Evolutionary conservation across 768 basidiomycete species (phyloP).

Genomic region (Trametes cingulata): DNA sequence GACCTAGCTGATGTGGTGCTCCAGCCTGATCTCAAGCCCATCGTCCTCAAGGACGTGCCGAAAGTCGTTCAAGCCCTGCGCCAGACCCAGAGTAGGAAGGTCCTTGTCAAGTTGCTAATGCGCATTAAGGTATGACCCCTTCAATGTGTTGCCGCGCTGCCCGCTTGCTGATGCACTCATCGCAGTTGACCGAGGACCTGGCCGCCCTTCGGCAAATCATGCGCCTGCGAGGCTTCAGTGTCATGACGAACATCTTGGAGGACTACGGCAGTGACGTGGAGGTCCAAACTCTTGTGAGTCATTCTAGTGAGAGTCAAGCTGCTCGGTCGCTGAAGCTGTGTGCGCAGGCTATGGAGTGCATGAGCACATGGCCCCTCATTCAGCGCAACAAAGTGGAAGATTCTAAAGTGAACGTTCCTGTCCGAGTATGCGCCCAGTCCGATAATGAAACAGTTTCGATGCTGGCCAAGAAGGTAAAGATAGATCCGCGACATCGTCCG

Average conservation of each 20-base stretch:
- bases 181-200: conserved; percentile 82
- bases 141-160: neutral
- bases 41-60: conserved; percentile 78
- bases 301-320: neutral
- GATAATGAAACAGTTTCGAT: conserved; percentile 57
- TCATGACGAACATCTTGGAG: conserved; percentile 86
- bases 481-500: neutral
- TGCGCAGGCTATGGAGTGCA: conserved; percentile 60
- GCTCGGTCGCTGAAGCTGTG: no score
- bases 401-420: conserved; percentile 58
- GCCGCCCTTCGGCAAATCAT: conserved; percentile 80
- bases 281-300: conserved; percentile 64
- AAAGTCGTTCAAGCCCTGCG: conserved; percentile 91
- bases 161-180: neutral
- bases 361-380: conserved; percentile 78
- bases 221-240: conserved; percentile 88
- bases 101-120: conserved; percentile 79
- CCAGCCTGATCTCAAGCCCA: conserved; percentile 76
- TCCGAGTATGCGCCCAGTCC: conserved; percentile 53
- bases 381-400: conserved; percentile 93
- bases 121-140: conserved; percentile 66
- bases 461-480: conserved; percentile 62
- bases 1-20: neutral
- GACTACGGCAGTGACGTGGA: conserved; percentile 74
- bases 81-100: conserved; percentile 80